Evolutionary conservation across 2,329 filamentous ascomycete genomes (phyloP).

Genomic region (Arachnomyces sp.): DNA sequence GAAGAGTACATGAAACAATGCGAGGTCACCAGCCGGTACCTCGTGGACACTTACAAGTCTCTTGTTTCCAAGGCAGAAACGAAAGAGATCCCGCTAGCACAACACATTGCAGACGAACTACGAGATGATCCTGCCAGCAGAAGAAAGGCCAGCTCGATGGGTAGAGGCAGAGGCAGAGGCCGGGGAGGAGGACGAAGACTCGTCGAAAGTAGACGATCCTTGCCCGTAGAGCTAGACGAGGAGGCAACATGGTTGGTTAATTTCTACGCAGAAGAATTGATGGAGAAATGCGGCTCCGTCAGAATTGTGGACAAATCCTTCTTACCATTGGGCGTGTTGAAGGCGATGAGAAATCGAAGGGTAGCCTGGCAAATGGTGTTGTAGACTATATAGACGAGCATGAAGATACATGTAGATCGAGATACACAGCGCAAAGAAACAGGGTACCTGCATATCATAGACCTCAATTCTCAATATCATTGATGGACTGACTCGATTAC

Average conservation of each 20-base stretch:
- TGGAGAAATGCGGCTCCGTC: constrained; percentile 29
- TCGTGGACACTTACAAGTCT: constrained; percentile 16
- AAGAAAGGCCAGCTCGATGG: constrained; percentile 13
- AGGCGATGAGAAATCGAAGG: constrained; percentile 34
- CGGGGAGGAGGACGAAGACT: too few species aligned
- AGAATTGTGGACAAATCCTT: constrained; percentile 34
- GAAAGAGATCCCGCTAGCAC: constrained; percentile 18
- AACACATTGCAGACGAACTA: too few species aligned
- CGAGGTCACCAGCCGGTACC: constrained; percentile 15
- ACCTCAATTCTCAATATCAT: too few species aligned
- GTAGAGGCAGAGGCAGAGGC: constrained; percentile 4
- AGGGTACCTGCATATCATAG: too few species aligned
- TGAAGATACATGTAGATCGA: neutral
- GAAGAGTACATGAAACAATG: constrained; percentile 30
- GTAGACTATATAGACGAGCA: too few species aligned
- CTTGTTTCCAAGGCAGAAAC: constrained; percentile 20
- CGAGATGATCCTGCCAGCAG: too few species aligned
- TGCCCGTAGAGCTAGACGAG: constrained; percentile 9
- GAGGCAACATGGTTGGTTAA: constrained; percentile 31
- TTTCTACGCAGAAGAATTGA: constrained; percentile 27
- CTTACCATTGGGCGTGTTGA: constrained; percentile 32
- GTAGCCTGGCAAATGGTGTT: constrained; percentile 38
- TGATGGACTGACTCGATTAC: too few species aligned
- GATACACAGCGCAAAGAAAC: too few species aligned
- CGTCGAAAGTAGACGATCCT: too few species aligned